These are phyloP conservation scores for Lactarius hatsudake DNA, from an alignment of 768 basidiomycete genomes.

Conservation along the genomic window DNA sequence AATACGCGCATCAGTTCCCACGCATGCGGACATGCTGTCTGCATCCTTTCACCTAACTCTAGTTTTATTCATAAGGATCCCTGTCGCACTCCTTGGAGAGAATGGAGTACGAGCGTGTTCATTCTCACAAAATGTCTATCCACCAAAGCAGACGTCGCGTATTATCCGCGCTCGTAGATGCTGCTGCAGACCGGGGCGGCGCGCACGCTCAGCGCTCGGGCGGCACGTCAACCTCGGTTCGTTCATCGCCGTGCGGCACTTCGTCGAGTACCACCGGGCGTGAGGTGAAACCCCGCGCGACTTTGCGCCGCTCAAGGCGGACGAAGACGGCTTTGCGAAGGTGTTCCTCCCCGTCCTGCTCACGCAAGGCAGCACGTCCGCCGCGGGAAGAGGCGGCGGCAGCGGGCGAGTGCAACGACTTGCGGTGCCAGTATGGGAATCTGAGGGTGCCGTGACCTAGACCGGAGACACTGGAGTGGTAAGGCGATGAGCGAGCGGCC, in stretches of 20 bases:
- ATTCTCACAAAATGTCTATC: too few species aligned
- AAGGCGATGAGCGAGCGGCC: neutral
- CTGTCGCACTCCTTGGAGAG: too few species aligned
- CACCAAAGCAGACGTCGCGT: neutral
- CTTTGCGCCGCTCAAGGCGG: conserved; percentile 1
- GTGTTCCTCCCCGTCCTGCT: neutral
- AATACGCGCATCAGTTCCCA: too few species aligned
- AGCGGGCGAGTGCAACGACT: neutral
- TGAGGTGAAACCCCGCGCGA: neutral
- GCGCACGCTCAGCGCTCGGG: conserved; percentile 7
- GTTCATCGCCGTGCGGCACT: conserved; percentile 10
- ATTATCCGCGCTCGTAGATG: neutral
- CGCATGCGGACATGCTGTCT: too few species aligned
- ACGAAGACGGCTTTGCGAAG: conserved; percentile 12
- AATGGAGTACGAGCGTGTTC: too few species aligned
- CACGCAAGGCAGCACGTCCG: neutral
- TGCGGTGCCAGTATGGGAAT: conserved; percentile 12
- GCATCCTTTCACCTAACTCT: too few species aligned
- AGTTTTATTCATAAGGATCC: too few species aligned
- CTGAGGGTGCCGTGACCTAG: neutral
- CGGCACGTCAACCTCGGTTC: conserved; percentile 11
- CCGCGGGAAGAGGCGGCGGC: neutral
- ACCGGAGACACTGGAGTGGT: conserved; percentile 6
- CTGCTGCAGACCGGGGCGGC: conserved; percentile 1
- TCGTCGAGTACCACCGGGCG: conserved; percentile 7